A percentile compares a stretch with the other conserved stretches of the same genome.
phyloP scores from a whole-genome alignment of 176 grass and related monocot species.

The Metroxylon sagu region DNA sequence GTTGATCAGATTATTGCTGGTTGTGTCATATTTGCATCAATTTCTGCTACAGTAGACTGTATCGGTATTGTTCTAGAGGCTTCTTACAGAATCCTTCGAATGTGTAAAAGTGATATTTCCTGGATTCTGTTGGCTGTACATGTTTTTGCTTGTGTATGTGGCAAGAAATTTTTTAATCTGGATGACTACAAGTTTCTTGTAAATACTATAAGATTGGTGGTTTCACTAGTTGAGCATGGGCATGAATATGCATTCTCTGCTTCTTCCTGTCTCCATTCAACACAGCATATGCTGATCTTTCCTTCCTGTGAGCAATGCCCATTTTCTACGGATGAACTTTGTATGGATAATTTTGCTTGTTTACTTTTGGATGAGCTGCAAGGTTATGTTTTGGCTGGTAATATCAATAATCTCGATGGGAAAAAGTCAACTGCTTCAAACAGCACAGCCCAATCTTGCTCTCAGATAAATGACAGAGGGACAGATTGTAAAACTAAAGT shows the following conservation, averaged over 20 bases:
- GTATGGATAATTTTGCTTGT: constrained; percentile 41
- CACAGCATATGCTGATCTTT: constrained; percentile 26
- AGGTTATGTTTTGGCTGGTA: constrained; percentile 2
- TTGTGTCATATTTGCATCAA: constrained; percentile 57
- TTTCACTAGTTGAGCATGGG: constrained; percentile 45
- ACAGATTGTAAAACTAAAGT: constrained; percentile 3
- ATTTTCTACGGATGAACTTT: constrained; percentile 37
- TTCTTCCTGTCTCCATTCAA: constrained; percentile 27
- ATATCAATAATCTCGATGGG: background rate
- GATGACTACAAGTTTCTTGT: constrained; percentile 39
- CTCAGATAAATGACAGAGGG: background rate
- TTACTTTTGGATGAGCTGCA: constrained; percentile 51
- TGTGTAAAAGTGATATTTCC: constrained; percentile 45
- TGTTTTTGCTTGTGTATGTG: constrained; percentile 56
- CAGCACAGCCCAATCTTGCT: background rate
- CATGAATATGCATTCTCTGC: constrained; percentile 19
- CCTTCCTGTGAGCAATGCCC: constrained; percentile 55
- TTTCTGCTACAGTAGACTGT: constrained; percentile 46
- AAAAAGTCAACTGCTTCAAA: background rate
- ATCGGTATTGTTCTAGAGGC: constrained; percentile 44
- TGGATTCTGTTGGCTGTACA: constrained; percentile 60
- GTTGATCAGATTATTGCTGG: constrained; percentile 46
- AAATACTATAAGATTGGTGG: constrained; percentile 44
- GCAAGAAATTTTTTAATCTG: constrained; percentile 47
- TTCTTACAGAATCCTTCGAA: constrained; percentile 67